Base-by-base conservation (phyloP, 2,329 filamentous ascomycete genomes). In the Xylariales sp. region DNA sequence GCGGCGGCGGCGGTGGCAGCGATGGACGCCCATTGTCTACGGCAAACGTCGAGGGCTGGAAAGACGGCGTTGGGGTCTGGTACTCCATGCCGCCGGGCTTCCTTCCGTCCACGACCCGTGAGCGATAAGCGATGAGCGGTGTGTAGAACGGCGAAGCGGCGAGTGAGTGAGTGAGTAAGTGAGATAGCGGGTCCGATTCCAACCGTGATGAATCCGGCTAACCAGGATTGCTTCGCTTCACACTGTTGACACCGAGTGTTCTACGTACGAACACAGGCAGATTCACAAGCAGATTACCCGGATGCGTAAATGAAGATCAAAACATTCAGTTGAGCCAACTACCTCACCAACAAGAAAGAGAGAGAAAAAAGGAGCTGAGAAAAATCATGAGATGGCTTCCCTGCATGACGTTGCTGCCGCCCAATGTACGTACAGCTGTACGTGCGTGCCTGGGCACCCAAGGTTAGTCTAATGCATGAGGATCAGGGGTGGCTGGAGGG, bases 61-160 rank as follows among this genome's bases (percentile, higher is more conserved):
- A 63, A 36, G 64, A 67, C 8, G 65, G 65, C 18, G 55, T 67
- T 16, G 65, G 65, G 5, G 55, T 23, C 18, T 65, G 58, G 39
- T 66, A 69, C 39, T 66, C 67, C 68, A 64, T 56, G 39, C 30
- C 45, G 6, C 39, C 18, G 5, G 52, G 8, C 52, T 41, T 14
- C 12, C 6, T 43, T 36, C 16, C 12, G 14, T 43, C 52, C 16
- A 12, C 36, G 50, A 53, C 30, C 36, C 36, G 18, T 23, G 23
- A 23, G 57, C 12, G 28, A 52, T n/a, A 50, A 45, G 57, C 12
- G 28, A 52, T n/a, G 57, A 45, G 41, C 48, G 64, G 52, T 28
- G 53, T 61, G 49, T 23, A 36, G 23, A 23, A 23, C 30, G 7
- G 14, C 0, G 10, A 39, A 32, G 18, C 12, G 28, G 18, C 16